Percentiles rank a stretch among this genome's conserved stretches.
phyloP scores from a whole-genome alignment of 208 protist genomes.

The Wallacemonas collosoma region DNA sequence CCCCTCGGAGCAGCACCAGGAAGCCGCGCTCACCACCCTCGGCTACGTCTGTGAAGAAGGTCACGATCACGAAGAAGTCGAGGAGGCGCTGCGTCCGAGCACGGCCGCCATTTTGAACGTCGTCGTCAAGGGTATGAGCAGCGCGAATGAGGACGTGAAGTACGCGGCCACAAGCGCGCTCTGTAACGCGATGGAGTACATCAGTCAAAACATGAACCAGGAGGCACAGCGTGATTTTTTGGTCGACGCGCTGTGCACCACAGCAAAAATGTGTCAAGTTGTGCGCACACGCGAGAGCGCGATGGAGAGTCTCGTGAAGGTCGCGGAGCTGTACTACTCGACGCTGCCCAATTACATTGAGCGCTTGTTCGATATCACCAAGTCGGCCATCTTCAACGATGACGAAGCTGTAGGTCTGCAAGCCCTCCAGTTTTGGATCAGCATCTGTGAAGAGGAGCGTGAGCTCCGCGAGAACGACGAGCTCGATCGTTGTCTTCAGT shows the following conservation, averaged over 20 bases:
- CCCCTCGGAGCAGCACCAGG: slow-evolving; percentile 74
- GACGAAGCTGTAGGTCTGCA: slow-evolving; percentile 92
- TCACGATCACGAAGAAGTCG: slow-evolving; percentile 65
- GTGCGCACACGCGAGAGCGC: slow-evolving; percentile 76
- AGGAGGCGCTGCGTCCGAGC: slow-evolving; percentile 62
- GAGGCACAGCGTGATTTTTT: slow-evolving; percentile 91
- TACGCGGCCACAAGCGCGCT: slow-evolving; percentile 93
- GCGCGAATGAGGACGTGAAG: slow-evolving; percentile 76
- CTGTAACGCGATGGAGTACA: slow-evolving; percentile 96
- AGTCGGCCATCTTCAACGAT: slow-evolving; percentile 88
- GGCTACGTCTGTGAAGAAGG: slow-evolving; percentile 98
- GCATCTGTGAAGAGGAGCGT: slow-evolving; percentile 95
- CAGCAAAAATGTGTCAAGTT: slow-evolving; percentile 34
- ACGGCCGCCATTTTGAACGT: slow-evolving; percentile 91
- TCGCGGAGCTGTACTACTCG: slow-evolving; percentile 96
- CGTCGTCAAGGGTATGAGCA: slow-evolving; percentile 91
- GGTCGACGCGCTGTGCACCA: slow-evolving; percentile 89
- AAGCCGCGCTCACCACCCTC: slow-evolving; percentile 94
- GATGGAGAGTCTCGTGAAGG: slow-evolving; percentile 95
- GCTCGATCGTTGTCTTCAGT: slow-evolving; percentile 55
- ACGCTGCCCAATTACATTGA: slow-evolving; percentile 94
- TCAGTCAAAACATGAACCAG: slow-evolving; percentile 93
- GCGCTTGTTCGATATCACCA: slow-evolving; percentile 87
- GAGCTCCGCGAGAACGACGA: slow-evolving; percentile 78
- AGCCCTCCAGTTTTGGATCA: slow-evolving; percentile 98